Evolutionary conservation across 1,139 yeast genomes (phyloP).

Genomic region (Candida glucosophila): DNA sequence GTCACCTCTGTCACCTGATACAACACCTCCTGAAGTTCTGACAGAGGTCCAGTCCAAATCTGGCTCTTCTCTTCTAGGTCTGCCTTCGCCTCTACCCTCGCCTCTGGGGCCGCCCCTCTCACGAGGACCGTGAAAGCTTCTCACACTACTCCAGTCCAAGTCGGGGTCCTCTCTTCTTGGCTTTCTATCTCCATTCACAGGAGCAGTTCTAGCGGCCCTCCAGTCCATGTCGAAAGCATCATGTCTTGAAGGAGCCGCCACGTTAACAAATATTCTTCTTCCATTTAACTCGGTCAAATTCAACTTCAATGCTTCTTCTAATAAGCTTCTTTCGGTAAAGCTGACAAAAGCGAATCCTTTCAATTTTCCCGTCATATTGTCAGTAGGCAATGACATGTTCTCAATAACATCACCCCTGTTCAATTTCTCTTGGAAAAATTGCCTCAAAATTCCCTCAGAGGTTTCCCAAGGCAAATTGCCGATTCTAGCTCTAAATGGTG

Average conservation of each 20-base stretch:
- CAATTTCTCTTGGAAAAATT: conserved; percentile 62
- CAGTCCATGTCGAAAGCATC: conserved; percentile 40
- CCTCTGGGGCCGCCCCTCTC: conserved; percentile 29
- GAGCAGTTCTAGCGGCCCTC: conserved; percentile 36
- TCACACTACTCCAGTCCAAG: conserved; percentile 50
- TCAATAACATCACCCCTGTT: conserved; percentile 38
- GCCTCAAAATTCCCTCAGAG: conserved; percentile 54
- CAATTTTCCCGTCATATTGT: conserved; percentile 52
- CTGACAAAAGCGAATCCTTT: conserved; percentile 88
- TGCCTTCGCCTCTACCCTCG: conserved; percentile 22
- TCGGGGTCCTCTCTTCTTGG: conserved; percentile 39
- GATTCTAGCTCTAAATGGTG: conserved; percentile 87
- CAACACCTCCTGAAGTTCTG: conserved; percentile 25
- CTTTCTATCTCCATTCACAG: conserved; percentile 17
- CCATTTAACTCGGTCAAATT: conserved; percentile 61
- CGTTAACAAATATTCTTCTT: conserved; percentile 74
- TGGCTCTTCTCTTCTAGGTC: conserved; percentile 40
- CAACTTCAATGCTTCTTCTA: conserved; percentile 64
- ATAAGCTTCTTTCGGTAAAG: conserved; percentile 53
- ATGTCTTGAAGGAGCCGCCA: conserved; percentile 77
- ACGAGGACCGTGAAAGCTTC: conserved; percentile 32
- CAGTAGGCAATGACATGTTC: conserved; percentile 66
- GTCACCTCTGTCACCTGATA: conserved; percentile 28
- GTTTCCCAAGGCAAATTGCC: conserved; percentile 83
- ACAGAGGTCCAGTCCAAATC: conserved; percentile 57